phyloP scores from a whole-genome alignment of 805 yeast genomes.

The Cyberlindnera nakhonratchasimensis region DNA sequence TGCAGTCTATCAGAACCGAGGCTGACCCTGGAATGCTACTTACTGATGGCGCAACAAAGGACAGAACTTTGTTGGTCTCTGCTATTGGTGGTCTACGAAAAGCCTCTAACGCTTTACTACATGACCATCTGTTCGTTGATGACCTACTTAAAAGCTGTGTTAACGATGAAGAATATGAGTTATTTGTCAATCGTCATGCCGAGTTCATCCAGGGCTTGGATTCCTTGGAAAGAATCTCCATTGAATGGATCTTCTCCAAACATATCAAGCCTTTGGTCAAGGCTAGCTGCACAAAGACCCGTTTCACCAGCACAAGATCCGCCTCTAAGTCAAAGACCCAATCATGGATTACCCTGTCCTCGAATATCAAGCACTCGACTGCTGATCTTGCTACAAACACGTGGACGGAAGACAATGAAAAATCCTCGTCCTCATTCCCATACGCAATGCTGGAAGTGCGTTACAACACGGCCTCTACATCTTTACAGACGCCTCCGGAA shows the following conservation, averaged over 20 bases:
- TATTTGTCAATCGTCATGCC: constrained; percentile 11
- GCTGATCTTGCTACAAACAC: constrained; percentile 8
- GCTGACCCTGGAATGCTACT: constrained; percentile 38
- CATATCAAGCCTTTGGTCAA: constrained; percentile 25
- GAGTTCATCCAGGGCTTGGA: constrained; percentile 14
- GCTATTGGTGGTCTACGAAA: constrained; percentile 43
- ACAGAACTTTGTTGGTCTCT: constrained; percentile 33
- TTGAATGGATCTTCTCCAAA: constrained; percentile 28
- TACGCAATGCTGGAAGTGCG: constrained; percentile 47
- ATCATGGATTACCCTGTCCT: constrained; percentile 24
- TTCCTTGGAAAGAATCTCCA: constrained; percentile 26
- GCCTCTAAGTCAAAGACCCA: constrained; percentile 10
- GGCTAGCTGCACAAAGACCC: constrained; percentile 15
- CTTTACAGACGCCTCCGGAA: constrained; percentile 20
- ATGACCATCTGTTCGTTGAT: constrained; percentile 11
- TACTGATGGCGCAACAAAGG: constrained; percentile 6
- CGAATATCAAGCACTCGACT: constrained; percentile 22
- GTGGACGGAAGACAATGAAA: constrained; percentile 20
- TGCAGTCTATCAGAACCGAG: constrained; percentile 32
- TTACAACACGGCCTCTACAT: constrained; percentile 36
- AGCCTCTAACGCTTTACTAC: constrained; percentile 30
- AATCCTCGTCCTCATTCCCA: constrained; percentile 35
- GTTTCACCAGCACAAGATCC: constrained; percentile 18
- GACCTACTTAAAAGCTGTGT: constrained; percentile 15
- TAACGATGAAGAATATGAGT: constrained; percentile 13